These are phyloP conservation scores for Amylocarpus encephaloides DNA, from an alignment of 2,329 filamentous ascomycete species.

Conservation along the genomic window DNA sequence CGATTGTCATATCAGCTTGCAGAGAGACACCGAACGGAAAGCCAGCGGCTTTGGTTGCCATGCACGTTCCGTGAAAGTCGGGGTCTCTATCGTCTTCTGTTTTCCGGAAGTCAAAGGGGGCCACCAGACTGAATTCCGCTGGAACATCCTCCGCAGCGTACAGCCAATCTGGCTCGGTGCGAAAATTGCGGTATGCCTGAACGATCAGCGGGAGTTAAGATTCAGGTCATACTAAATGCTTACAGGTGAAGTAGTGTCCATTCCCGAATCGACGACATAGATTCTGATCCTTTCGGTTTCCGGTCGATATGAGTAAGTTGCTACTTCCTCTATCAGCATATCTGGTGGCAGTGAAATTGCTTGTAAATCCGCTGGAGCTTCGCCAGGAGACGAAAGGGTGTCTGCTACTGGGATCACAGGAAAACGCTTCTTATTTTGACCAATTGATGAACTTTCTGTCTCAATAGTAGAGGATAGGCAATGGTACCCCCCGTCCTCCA, in stretches of 20 bases:
- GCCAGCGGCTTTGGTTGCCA: not conserved
- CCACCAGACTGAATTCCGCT: not conserved
- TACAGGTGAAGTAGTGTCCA: not conserved
- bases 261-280: not conserved
- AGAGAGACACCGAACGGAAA: not conserved
- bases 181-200: not conserved
- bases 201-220: not conserved
- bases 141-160: not conserved
- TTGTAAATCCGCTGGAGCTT: too few species aligned
- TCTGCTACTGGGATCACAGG: too few species aligned
- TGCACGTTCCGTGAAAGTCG: not conserved
- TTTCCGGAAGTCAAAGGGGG: not conserved
- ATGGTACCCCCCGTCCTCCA: not conserved
- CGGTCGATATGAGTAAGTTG: not conserved
- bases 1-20: not conserved
- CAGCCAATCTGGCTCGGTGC: not conserved
- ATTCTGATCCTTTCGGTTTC: not conserved
- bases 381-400: too few species aligned
- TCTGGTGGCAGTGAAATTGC: not conserved
- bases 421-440: too few species aligned
- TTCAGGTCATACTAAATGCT: too few species aligned
- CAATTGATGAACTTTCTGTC: too few species aligned
- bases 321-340: not conserved
- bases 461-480: too few species aligned
- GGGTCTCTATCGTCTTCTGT: not conserved